Percentiles rank a stretch among this genome's conserved stretches.
These are phyloP conservation scores for Lepraria neglecta DNA, from an alignment of 495 filamentous ascomycete species.

Conservation along the genomic window DNA sequence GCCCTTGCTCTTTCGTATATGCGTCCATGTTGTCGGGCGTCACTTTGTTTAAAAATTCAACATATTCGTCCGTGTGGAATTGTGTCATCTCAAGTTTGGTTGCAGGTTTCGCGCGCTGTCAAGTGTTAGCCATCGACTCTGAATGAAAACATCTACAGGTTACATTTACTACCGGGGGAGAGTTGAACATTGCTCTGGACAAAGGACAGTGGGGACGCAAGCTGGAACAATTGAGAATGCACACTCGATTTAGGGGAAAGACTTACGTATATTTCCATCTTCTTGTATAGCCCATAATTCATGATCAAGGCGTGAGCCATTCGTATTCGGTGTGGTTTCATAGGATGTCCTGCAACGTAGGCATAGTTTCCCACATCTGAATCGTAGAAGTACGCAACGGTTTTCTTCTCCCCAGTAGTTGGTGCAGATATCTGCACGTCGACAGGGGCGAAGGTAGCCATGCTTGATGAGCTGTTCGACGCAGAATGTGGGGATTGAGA, in stretches of 20 bases:
- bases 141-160: background rate
- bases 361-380: conserved; percentile 96
- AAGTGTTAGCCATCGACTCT: conserved; percentile 26
- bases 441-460: conserved; percentile 46
- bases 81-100: conserved; percentile 97
- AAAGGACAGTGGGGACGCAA: background rate
- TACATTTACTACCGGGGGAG: background rate
- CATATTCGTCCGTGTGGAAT: conserved; percentile 98
- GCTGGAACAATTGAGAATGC: background rate
- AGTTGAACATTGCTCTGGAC: background rate
- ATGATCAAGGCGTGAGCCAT: conserved; percentile 96
- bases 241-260: background rate
- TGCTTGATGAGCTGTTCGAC: background rate
- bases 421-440: conserved; percentile 31
- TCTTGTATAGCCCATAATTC: conserved; percentile 98
- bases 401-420: conserved; percentile 50
- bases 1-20: conserved; percentile 85
- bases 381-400: conserved; percentile 95
- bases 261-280: conserved; percentile 97
- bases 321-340: conserved; percentile 98
- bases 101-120: conserved; percentile 90
- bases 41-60: conserved; percentile 93
- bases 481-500: background rate
- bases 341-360: conserved; percentile 95
- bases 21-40: conserved; percentile 98